Evolutionary conservation across 805 yeast genomes (phyloP).

Genomic region (Metschnikowia lochheadii): DNA sequence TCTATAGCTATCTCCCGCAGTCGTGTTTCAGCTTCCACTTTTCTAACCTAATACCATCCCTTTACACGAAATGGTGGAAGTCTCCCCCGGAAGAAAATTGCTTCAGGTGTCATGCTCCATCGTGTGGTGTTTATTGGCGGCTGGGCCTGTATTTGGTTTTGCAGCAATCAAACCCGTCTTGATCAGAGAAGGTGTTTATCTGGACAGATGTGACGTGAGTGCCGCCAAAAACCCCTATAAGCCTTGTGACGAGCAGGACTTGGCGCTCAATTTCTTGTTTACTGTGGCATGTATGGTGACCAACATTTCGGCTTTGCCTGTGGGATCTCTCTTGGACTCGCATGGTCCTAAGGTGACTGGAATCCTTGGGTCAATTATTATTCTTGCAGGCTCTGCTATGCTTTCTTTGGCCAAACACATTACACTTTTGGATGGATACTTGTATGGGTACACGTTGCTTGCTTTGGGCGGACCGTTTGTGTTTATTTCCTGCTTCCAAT

Average conservation of each 20-base stretch:
- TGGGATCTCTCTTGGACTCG: slow-evolving; percentile 72
- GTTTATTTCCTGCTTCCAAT: slow-evolving; percentile 83
- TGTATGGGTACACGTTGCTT: slow-evolving; percentile 66
- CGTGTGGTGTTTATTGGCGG: slow-evolving; percentile 83
- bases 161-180: slow-evolving; percentile 89
- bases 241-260: slow-evolving; percentile 71
- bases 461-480: slow-evolving; percentile 95
- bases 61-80: slow-evolving; percentile 9
- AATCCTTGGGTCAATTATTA: slow-evolving; percentile 59
- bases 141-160: slow-evolving; percentile 93
- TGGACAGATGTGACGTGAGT: slow-evolving; percentile 47
- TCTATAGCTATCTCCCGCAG: neutral
- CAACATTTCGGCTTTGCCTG: slow-evolving; percentile 76
- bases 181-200: slow-evolving; percentile 72
- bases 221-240: slow-evolving; percentile 5
- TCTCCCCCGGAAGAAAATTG: slow-evolving; percentile 27
- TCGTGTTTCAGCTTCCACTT: neutral
- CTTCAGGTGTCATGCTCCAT: slow-evolving; percentile 71
- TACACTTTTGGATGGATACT: slow-evolving; percentile 55
- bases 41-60: neutral
- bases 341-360: slow-evolving; percentile 83
- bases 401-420: slow-evolving; percentile 39
- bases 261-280: slow-evolving; percentile 76
- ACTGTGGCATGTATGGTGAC: slow-evolving; percentile 85
- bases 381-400: slow-evolving; percentile 52